Evolutionary conservation across 2,329 filamentous ascomycete species (phyloP).

Genomic region (Diplodia sapinea): DNA sequence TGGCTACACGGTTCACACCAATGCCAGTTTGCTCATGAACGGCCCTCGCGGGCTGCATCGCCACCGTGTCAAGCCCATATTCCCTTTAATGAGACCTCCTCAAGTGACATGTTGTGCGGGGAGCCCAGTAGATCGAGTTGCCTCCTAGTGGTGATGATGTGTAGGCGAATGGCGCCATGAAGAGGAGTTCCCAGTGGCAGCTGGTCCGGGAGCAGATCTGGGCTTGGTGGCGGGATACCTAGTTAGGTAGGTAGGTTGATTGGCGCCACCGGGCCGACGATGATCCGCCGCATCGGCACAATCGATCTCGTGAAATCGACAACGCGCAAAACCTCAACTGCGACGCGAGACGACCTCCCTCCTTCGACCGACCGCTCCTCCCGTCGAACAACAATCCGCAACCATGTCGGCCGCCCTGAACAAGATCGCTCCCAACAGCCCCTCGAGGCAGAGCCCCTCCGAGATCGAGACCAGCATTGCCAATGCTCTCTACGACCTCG

Average conservation of each 20-base stretch:
- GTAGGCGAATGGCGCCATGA: too few relatives aligned
- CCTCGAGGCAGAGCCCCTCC: constrained; percentile 92
- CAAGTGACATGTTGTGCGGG: too few relatives aligned
- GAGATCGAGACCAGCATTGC: constrained; percentile 98
- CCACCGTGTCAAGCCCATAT: too few relatives aligned
- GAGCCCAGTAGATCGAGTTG: too few relatives aligned
- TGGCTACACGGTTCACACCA: too few relatives aligned
- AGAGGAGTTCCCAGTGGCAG: neutral
- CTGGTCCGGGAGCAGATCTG: neutral
- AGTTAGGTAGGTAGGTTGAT: too few relatives aligned
- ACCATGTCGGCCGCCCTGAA: constrained; percentile 71
- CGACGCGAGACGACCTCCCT: constrained; percentile 27
- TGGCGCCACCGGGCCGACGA: constrained; percentile 12
- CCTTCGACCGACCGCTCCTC: constrained; percentile 23
- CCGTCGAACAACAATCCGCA: constrained; percentile 28
- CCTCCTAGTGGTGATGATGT: too few relatives aligned
- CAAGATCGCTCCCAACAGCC: constrained; percentile 92
- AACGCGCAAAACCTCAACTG: constrained; percentile 27
- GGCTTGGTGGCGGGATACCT: neutral
- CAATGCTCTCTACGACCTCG: constrained; percentile 96
- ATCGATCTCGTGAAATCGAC: constrained; percentile 27
- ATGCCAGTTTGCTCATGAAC: too few relatives aligned
- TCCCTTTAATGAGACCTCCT: too few relatives aligned
- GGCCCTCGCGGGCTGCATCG: too few relatives aligned
- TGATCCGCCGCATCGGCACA: constrained; percentile 18